Conservation (phyloP, 345 rosid species). For the Arabidopsis arenosa region DNA sequence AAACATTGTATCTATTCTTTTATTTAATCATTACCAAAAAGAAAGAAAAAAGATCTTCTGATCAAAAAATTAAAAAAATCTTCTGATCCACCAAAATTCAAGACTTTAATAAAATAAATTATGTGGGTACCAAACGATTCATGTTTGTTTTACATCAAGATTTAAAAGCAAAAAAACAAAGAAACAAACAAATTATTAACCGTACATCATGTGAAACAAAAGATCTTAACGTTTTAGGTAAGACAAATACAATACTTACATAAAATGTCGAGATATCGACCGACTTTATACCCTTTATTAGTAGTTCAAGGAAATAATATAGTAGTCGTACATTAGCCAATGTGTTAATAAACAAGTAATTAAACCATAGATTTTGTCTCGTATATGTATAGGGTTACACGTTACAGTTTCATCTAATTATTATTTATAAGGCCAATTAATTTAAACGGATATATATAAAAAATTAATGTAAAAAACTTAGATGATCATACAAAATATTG, state of each 20-base stretch:
- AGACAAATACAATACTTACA: conserved; percentile 13
- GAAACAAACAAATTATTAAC: neutral
- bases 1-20: too few relatives aligned
- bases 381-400: neutral
- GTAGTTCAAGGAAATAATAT: neutral
- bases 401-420: neutral
- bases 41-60: too few relatives aligned
- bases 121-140: neutral
- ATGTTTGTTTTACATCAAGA: neutral
- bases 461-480: neutral
- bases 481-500: neutral
- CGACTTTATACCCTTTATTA: conserved; percentile 12
- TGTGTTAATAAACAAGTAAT: conserved; percentile 2
- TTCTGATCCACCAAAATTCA: neutral
- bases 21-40: too few relatives aligned
- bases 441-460: too few relatives aligned
- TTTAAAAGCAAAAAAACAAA: too few relatives aligned
- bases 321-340: conserved; percentile 6
- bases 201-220: neutral
- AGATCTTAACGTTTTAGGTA: conserved; percentile 19
- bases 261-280: conserved; percentile 22
- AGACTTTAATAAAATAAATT: neutral
- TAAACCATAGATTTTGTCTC: neutral
- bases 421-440: too few relatives aligned
- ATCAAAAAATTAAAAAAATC: too few relatives aligned